Conservation (phyloP, 23 red algal genomes). For the Gracilaria gracilis region DNA sequence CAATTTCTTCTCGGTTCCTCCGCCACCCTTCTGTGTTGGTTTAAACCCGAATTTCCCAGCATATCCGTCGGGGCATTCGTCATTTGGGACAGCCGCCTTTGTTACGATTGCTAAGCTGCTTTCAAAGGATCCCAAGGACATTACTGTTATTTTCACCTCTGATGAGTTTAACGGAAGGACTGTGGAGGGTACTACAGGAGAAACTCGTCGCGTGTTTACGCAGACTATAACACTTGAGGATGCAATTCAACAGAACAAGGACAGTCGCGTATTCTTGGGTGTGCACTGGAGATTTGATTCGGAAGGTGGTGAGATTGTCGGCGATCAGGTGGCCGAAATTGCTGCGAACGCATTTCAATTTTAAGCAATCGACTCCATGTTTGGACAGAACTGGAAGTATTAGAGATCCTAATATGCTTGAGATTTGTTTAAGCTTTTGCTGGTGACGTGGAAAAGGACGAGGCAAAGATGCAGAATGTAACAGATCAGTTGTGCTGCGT, state of each 20-base stretch:
- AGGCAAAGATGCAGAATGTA: no score
- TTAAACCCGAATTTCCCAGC: constrained; percentile 38
- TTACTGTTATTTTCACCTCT: neutral
- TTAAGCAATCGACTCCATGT: no score
- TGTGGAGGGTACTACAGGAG: neutral
- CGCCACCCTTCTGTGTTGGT: constrained; percentile 23
- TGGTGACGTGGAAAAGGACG: no score
- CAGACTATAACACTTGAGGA: constrained; percentile 16
- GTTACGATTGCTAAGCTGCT: neutral
- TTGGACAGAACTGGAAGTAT: no score
- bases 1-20: neutral
- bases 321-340: constrained; percentile 10
- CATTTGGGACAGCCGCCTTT: constrained; percentile 32
- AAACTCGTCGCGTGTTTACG: neutral
- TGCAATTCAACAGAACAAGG: constrained; percentile 27
- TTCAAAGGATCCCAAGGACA: neutral
- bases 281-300: constrained; percentile 49
- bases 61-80: constrained; percentile 32
- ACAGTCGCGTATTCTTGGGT: constrained; percentile 20
- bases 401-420: no score
- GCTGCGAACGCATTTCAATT: no score
- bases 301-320: constrained; percentile 32
- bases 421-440: no score
- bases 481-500: no score
- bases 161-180: constrained; percentile 37